Evolutionary conservation across 176 grass and related monocot species (phyloP), one percentile per base, ranked within the genome.

Genomic region (Aegilops longissima): DNA sequence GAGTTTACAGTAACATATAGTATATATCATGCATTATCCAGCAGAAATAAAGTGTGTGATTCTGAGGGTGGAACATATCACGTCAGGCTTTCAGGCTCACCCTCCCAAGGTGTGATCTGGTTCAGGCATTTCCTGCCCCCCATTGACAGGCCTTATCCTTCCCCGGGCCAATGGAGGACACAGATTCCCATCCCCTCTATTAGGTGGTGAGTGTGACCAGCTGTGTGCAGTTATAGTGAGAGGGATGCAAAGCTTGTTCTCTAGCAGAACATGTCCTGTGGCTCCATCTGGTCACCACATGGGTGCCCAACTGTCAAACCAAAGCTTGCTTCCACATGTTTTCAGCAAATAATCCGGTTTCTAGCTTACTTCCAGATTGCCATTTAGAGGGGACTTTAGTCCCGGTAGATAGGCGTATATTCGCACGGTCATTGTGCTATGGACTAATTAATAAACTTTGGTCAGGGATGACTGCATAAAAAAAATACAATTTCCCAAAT

Each of bases 31-130:
- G 54, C 62, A 49, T 52, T 79, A 77, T 89, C 54, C 56, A 56
- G 82, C 56, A 89, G 6, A 20, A 51, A 63, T 8, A 17, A 20
- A 54, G n/a, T 8, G 31, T 71, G 51, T 39, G 79, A 72, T 64
- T 86, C 21, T 83, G 2, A 66, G 73, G 14, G 20, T 11, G 40
- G 54, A 31, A 34, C 40, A 56, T 12, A 70, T 87, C 80, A 56
- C 74, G 10, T 56, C 74, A 77, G 73, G 2, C 75, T 73, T 31
- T 79, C 54, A 63, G 24, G 31, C 73, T 49, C 30, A 68, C 12
- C 72, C 45, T 49, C 66, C 23, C 82, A 27, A 86, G 89, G 84
- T 34, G 80, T 34, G 61, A 90, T 90, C 89, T 90, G 89, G 89
- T 86, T 83, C 83, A 66, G 79, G 73, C 73, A 71, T 78, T 34